Conservation (phyloP, 768 basidiomycete species). For the Pisolithus orientalis region DNA sequence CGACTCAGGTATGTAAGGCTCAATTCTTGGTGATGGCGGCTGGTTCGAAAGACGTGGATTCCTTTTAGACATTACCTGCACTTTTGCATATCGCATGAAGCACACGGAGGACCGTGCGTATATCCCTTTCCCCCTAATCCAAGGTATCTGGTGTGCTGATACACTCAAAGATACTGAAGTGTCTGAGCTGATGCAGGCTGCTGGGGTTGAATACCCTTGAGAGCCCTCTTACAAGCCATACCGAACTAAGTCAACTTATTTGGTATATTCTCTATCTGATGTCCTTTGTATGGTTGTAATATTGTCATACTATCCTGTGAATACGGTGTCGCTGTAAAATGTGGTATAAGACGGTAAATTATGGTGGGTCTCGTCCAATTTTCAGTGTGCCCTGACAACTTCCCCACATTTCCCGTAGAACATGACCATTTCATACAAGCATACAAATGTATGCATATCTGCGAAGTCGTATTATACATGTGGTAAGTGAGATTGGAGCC, state of each 20-base stretch:
- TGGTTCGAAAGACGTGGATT: neutral
- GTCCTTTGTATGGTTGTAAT: too few species aligned
- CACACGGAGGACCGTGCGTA: constrained; percentile 52
- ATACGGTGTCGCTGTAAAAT: too few species aligned
- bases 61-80: constrained; percentile 27
- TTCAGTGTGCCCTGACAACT: too few species aligned
- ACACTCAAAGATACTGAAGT: constrained; percentile 46
- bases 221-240: neutral
- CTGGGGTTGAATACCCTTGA: constrained; percentile 31
- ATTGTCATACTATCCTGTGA: too few species aligned
- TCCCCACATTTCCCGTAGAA: too few species aligned
- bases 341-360: too few species aligned
- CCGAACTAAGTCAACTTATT: too few species aligned
- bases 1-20: constrained; percentile 40
- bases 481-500: neutral
- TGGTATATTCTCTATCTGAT: too few species aligned
- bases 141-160: neutral
- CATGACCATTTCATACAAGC: too few species aligned
- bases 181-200: constrained; percentile 32
- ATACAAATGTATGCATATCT: too few species aligned
- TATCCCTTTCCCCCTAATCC: neutral
- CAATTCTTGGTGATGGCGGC: neutral
- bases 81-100: constrained; percentile 52
- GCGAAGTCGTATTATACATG: too few species aligned
- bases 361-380: too few species aligned